These are phyloP conservation scores for Panicum virgatum DNA, from an alignment of 202 grass and related monocot species.

Conservation along the genomic window DNA sequence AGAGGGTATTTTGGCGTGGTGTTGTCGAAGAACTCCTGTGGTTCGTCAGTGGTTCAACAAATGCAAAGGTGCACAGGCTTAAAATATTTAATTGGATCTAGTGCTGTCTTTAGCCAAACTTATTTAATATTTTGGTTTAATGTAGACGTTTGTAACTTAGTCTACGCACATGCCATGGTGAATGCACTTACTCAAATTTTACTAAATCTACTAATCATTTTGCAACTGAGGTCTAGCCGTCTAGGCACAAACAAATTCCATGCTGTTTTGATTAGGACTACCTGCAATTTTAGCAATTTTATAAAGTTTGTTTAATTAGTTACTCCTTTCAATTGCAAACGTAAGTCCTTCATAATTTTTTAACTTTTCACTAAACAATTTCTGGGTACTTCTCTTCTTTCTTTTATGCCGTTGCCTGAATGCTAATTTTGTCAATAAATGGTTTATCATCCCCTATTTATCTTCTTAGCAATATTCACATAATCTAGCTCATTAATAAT, in stretches of 20 bases:
- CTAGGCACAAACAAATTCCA: not conserved
- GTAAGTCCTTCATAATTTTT: not conserved
- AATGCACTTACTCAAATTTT: not conserved
- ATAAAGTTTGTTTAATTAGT: not conserved
- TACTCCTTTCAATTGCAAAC: not conserved
- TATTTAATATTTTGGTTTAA: not conserved
- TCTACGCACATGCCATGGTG: not conserved
- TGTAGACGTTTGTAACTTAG: not conserved
- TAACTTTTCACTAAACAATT: not conserved
- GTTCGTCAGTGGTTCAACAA: conserved; percentile 96
- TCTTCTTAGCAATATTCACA: not conserved
- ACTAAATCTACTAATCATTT: not conserved
- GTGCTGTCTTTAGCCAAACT: not conserved
- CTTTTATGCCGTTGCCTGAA: not conserved
- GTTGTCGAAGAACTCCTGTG: conserved; percentile 92
- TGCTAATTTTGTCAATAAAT: not conserved
- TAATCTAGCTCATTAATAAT: not conserved
- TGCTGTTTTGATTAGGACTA: not conserved
- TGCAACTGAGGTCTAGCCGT: not conserved
- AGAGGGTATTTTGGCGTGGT: conserved; percentile 93
- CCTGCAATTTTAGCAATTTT: not conserved
- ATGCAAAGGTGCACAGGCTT: conserved; percentile 62
- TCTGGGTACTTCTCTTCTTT: not conserved
- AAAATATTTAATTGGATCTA: not conserved
- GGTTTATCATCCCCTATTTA: not conserved